Evolutionary conservation across 2,329 filamentous ascomycete genomes (phyloP).

Genomic region (Diaporthe ilicicola): DNA sequence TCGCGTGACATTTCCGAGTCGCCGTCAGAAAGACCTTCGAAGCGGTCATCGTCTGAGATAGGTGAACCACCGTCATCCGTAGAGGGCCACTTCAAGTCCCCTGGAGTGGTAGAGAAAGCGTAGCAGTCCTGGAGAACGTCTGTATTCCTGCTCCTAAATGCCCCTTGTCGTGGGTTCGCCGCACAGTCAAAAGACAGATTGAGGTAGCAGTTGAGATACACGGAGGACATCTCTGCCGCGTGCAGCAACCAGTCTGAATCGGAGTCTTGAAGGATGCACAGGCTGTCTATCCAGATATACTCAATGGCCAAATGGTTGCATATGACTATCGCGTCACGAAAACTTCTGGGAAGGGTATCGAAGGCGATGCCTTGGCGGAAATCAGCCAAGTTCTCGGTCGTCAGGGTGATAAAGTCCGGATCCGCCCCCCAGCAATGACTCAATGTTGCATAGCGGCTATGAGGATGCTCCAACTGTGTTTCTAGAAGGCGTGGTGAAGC

Average conservation of each 20-base stretch:
- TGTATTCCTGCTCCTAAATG: neutral
- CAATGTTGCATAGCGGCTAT: neutral
- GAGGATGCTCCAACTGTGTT: neutral
- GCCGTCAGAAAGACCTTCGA: neutral
- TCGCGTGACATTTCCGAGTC: neutral
- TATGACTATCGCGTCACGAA: neutral
- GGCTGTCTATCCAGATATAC: constrained; percentile 20
- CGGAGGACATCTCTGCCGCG: neutral
- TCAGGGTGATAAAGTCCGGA: neutral
- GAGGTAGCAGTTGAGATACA: constrained; percentile 5
- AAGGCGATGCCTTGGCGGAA: neutral
- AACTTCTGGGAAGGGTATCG: neutral
- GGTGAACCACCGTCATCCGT: neutral
- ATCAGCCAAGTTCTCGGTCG: neutral
- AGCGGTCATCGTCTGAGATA: neutral
- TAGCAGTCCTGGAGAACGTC: constrained; percentile 11
- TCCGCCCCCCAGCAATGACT: constrained; percentile 15
- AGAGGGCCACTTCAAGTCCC: neutral
- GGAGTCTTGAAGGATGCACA: constrained; percentile 13
- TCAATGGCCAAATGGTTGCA: neutral
- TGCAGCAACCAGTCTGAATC: constrained; percentile 7
- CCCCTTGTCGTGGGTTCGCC: neutral
- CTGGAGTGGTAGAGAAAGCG: neutral
- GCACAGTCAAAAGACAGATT: neutral
- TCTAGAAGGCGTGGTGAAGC: neutral